Evolutionary conservation across 1,284 basidiomycete genomes (phyloP).

Genomic region (Sanghuangporus baumii): DNA sequence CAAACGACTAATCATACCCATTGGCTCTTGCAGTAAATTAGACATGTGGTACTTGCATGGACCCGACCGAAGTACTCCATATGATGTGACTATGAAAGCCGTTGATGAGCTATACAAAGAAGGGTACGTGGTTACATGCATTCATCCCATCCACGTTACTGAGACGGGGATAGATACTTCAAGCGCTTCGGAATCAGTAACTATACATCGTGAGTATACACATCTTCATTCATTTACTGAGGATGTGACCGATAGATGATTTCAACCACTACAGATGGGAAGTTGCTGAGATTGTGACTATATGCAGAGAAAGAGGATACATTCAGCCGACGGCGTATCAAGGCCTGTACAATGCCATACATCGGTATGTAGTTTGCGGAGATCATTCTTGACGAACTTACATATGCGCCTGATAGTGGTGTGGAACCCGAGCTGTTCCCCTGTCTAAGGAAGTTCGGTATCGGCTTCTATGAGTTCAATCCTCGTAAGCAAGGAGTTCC

Average conservation of each 20-base stretch:
- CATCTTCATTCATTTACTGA: not conserved
- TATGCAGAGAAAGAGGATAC: conserved; percentile 49
- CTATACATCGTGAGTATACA: conserved; percentile 33
- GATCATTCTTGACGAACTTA: not conserved
- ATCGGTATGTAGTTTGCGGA: conserved; percentile 22
- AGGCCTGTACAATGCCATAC: conserved; percentile 49
- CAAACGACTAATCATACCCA: not conserved
- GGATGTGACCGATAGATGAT: not conserved
- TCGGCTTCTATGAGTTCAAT: conserved; percentile 57
- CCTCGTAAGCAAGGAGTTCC: conserved; percentile 25
- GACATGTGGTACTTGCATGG: conserved; percentile 38
- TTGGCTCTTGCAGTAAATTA: conserved; percentile 6
- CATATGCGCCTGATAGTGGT: conserved; percentile 19
- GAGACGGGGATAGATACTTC: conserved; percentile 12
- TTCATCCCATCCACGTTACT: not conserved
- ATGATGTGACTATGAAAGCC: conserved; percentile 42
- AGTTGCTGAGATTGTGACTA: conserved; percentile 58
- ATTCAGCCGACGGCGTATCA: conserved; percentile 67
- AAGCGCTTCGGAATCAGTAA: conserved; percentile 48
- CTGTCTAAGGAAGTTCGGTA: conserved; percentile 56
- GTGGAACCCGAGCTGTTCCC: conserved; percentile 60
- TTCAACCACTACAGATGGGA: conserved; percentile 36
- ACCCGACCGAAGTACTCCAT: conserved; percentile 38
- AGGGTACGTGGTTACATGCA: not conserved
- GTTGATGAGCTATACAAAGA: conserved; percentile 28